phyloP scores from a whole-genome alignment of 2,329 filamentous ascomycete species.

The Uncinocarpus reesii region DNA sequence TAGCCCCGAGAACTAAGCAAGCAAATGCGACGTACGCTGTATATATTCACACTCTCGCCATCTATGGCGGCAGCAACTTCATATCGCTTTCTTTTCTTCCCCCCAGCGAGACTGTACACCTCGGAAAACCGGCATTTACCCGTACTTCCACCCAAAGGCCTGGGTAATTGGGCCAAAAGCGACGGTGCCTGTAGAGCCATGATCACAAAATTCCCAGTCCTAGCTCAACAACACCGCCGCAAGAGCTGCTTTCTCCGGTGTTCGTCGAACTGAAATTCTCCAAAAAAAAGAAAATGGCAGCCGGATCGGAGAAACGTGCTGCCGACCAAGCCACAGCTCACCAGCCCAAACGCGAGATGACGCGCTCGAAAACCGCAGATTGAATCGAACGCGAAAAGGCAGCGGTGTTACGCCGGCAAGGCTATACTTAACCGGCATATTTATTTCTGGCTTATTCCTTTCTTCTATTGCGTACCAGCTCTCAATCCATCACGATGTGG shows the following conservation, averaged over 20 bases:
- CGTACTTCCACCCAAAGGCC: conserved; percentile 32
- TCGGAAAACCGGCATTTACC: conserved; percentile 35
- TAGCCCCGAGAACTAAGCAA: not conserved
- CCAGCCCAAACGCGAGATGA: conserved; percentile 6
- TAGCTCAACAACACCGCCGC: not conserved
- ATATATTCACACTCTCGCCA: conserved; percentile 52
- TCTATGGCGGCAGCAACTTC: conserved; percentile 51
- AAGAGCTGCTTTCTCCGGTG: not conserved
- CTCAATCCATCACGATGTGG: not conserved
- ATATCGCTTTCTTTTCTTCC: conserved; percentile 52
- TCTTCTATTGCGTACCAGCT: too few relatives aligned
- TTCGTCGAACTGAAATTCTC: not conserved
- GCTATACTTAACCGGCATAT: too few relatives aligned
- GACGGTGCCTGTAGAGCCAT: conserved; percentile 40
- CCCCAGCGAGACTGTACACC: conserved; percentile 45
- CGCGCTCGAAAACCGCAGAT: conserved; percentile 3
- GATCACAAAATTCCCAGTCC: conserved; percentile 1
- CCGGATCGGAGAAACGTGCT: conserved; percentile 6
- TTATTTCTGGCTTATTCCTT: too few relatives aligned
- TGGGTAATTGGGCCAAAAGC: conserved; percentile 38
- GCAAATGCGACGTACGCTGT: conserved; percentile 41
- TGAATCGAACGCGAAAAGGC: not conserved
- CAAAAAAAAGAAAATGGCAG: conserved; percentile 2
- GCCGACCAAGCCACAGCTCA: conserved; percentile 12
- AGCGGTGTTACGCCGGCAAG: too few relatives aligned